Evolutionary conservation across 805 yeast species (phyloP), one percentile per base, ranked within the genome.

Genomic region (Candida gorgasii): DNA sequence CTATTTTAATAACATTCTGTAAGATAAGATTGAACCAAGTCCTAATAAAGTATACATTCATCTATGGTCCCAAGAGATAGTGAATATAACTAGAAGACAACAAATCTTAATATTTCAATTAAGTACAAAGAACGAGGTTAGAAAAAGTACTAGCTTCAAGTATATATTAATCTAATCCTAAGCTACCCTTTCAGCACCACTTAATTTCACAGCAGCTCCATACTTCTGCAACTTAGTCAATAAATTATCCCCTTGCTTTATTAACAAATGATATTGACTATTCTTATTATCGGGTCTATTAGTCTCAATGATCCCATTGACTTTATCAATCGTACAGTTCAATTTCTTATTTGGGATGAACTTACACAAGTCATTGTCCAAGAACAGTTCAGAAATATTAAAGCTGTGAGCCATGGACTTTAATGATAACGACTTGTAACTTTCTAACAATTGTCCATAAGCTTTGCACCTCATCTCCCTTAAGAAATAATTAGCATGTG

Each of bases 271-370:
- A 64, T 90, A 93, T 67, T 92, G 98, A 43, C 88, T 86, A 61
- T 93, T 92, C 68, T 93, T 93, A 69, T 86, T 89, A 63, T 93
- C 99, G 1, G 97, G 97, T 53, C 98, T 78, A 65, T 89, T 93
- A 13, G 99, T 93, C 62, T 88, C 95, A 50, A 93, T 87, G 47
- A 93, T 88, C 11, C 95, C 98, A 63, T 89, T 88, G 39, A 93
- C 98, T 59, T 88, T 80, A 63, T 93, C 99, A 58, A 93, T 89
- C 39, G 93, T 90, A 69, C 99, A 93, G 68, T 90, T 92, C 61
- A 93, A 76, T 66, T 89, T 89, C 61, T 90, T 89, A 65, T 84
- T 90, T 28, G 97, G 96, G 54, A 93, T 89, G 61, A 92, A 89
- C 59, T 83, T 86, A 56, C 96, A 80, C 53, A 93, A 72, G 62